These are phyloP conservation scores for Xylariaceae sp. DNA, from an alignment of 2,329 filamentous ascomycete genomes.

Conservation along the genomic window DNA sequence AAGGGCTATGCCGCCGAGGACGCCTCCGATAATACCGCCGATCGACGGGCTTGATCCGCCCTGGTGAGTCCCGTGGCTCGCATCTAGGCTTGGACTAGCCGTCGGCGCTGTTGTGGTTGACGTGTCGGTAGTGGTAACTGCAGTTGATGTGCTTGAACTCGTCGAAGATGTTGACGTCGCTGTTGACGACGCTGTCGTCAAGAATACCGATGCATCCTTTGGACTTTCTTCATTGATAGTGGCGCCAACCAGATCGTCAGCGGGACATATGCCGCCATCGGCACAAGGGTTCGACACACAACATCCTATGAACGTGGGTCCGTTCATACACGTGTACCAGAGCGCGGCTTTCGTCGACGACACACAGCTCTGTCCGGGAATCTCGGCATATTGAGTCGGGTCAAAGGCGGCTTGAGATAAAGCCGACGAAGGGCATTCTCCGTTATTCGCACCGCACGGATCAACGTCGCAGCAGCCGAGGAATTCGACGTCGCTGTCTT, in stretches of 20 bases:
- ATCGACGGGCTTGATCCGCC: background rate
- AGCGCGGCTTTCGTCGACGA: background rate
- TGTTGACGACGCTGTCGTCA: constrained; percentile 7
- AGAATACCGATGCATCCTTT: constrained; percentile 8
- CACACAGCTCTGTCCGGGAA: constrained; percentile 16
- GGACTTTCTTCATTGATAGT: constrained; percentile 8
- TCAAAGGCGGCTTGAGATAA: constrained; percentile 18
- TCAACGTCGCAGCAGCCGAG: constrained; percentile 23
- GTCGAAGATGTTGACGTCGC: background rate
- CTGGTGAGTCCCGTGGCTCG: background rate
- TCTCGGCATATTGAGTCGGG: constrained; percentile 7
- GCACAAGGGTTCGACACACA: constrained; percentile 21
- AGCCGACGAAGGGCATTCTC: constrained; percentile 8
- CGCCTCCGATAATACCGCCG: constrained; percentile 13
- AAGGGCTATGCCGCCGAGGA: constrained; percentile 11
- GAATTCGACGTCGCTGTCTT: constrained; percentile 16
- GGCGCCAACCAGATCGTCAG: constrained; percentile 10
- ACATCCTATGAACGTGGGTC: constrained; percentile 24
- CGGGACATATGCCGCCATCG: constrained; percentile 8
- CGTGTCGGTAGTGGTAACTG: background rate
- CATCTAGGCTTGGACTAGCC: background rate
- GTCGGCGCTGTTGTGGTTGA: background rate
- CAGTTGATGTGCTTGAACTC: background rate
- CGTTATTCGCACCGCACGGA: constrained; percentile 15
- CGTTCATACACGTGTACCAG: constrained; percentile 23